Conservation (phyloP, 2,329 filamentous ascomycete genomes). For the Pestalotiopsis sp. region DNA sequence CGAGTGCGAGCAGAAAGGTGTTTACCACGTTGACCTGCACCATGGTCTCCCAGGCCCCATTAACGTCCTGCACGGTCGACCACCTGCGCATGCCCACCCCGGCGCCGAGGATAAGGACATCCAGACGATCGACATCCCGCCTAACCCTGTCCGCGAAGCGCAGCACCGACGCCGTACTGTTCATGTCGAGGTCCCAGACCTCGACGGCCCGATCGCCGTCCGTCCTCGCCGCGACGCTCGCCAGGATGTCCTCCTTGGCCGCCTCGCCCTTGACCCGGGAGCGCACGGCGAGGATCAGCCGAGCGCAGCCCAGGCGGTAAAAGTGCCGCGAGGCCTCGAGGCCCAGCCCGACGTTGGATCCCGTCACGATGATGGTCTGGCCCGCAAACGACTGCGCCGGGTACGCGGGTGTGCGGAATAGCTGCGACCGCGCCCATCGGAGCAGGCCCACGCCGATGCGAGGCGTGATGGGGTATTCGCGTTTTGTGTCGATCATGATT, state of each 20-base stretch:
- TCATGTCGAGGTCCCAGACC: conserved; percentile 54
- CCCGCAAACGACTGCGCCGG: conserved; percentile 25
- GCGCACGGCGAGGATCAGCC: conserved; percentile 38
- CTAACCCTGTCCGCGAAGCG: conserved; percentile 41
- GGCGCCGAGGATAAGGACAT: conserved; percentile 44
- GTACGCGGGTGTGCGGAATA: conserved; percentile 17
- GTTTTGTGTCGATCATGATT: not conserved
- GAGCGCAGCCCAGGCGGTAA: conserved; percentile 15
- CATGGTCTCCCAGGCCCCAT: conserved; percentile 47
- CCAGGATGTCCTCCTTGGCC: conserved; percentile 39
- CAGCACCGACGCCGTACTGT: conserved; percentile 45
- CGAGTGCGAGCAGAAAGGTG: conserved; percentile 50
- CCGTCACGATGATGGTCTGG: conserved; percentile 36
- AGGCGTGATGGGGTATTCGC: not conserved
- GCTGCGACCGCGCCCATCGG: not conserved
- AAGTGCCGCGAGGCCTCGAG: conserved; percentile 34
- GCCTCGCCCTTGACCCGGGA: conserved; percentile 32
- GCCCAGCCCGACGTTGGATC: conserved; percentile 35
- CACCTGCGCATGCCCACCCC: conserved; percentile 42
- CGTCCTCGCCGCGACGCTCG: conserved; percentile 20
- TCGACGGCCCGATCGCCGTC: conserved; percentile 32
- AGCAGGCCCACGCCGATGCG: not conserved
- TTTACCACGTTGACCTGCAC: conserved; percentile 56
- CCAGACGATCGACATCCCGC: conserved; percentile 38
- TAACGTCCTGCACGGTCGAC: conserved; percentile 29